Base-by-base conservation (phyloP, 805 yeast species). In the Saccharomycodes ludwigii region DNA sequence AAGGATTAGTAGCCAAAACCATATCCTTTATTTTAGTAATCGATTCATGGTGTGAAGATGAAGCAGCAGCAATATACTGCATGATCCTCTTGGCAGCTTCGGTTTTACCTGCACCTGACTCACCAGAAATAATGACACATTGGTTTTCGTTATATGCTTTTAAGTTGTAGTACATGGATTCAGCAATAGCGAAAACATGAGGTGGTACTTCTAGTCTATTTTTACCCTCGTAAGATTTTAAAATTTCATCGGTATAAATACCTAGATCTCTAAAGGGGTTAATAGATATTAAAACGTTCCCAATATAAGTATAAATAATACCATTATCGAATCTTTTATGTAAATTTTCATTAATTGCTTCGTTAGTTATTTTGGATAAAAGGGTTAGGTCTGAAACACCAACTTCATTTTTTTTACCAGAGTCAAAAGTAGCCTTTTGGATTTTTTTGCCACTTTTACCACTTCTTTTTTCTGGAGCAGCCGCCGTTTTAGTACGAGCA, bases 171-270 rank as follows among this genome's bases (percentile, higher is more conserved):
- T 79, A 91, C 94, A 91, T 85, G 21, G 93, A 62, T 58, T 91
- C 99, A 8, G 99, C 98, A 47, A 91, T 85, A 32, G 97, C 95
- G 58, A 78, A 91, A 19, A 91, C 98, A 58, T 91, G 99, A 3
- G 99, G 99, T 12, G 97, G 94, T 18, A 81, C 95, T 59, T 91
- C 99, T 37, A 91, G 64, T 47, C 99, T 68, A 56, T 91, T 91
- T 55, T 86, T 85, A 39, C 95, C 95, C 54, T 76, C 74, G 51
- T 91, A 91, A 13, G 78, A 64, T 36, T 72, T 71, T 41, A 88
- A 62, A 2, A 76, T 75, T 15, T 73, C 76, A 30, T 73, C 80
- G 6, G 96, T 84, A 58, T 91, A 91, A 32, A 91, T 91, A 2
- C 99, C 99, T 48, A 91, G 63, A 54, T 91, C 99, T 41, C 85